Conservation (phyloP, 2,329 filamentous ascomycete species). For the Xylariaceae sp. region DNA sequence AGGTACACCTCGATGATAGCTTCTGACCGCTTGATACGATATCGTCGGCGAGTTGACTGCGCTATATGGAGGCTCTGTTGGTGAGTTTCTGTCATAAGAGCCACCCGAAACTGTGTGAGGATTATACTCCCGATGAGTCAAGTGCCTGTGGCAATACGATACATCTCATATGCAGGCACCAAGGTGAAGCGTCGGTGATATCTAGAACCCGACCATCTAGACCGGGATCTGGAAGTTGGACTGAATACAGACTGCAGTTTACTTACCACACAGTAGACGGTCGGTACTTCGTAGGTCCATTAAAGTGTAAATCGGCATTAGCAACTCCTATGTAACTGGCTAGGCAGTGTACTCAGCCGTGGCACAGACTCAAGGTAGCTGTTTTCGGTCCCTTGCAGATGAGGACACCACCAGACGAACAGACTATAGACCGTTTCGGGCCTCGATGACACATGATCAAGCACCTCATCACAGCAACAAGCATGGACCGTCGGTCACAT, state of each 20-base stretch:
- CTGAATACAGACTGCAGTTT: too few species aligned
- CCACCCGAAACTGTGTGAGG: background rate
- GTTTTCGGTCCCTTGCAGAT: constrained; percentile 16
- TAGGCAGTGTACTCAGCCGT: background rate
- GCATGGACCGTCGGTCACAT: constrained; percentile 17
- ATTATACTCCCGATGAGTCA: too few species aligned
- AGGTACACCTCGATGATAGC: too few species aligned
- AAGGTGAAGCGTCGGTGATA: background rate
- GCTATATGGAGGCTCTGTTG: too few species aligned
- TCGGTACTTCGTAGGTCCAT: too few species aligned
- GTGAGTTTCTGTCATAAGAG: background rate
- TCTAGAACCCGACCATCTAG: background rate
- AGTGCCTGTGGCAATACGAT: too few species aligned
- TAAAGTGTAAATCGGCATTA: background rate
- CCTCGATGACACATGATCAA: background rate
- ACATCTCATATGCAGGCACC: too few species aligned
- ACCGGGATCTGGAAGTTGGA: too few species aligned
- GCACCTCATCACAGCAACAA: constrained; percentile 2
- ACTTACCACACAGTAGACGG: too few species aligned
- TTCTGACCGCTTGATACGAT: too few species aligned
- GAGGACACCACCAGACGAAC: constrained; percentile 4
- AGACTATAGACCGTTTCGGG: background rate
- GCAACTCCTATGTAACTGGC: background rate
- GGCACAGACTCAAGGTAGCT: background rate
- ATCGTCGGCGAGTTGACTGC: too few species aligned